phyloP scores from a whole-genome alignment of 768 basidiomycete genomes.

The Tulasnella sp. region DNA sequence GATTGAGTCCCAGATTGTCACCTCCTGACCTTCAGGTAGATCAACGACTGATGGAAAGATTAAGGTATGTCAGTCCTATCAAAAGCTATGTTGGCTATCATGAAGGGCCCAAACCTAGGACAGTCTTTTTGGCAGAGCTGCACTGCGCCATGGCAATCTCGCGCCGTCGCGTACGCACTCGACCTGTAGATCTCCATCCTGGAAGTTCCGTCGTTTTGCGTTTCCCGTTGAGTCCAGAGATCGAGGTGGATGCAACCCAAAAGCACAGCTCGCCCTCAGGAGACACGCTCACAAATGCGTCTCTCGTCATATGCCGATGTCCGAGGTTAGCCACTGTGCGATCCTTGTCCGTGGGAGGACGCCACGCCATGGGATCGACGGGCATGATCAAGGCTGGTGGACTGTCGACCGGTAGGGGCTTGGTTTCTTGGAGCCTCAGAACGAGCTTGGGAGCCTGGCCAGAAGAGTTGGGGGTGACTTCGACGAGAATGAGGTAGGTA shows the following conservation, averaged over 20 bases:
- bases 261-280: constrained; percentile 71
- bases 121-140: constrained; percentile 87
- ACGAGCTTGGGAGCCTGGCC: constrained; percentile 22
- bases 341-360: constrained; percentile 21
- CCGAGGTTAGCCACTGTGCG: background rate
- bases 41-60: constrained; percentile 46
- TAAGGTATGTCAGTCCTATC: background rate
- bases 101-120: constrained; percentile 47
- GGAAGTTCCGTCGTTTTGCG: constrained; percentile 5
- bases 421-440: constrained; percentile 39
- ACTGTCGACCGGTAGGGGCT: constrained; percentile 40
- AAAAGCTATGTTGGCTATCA: background rate
- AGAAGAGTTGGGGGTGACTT: background rate
- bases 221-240: constrained; percentile 15
- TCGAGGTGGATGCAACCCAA: constrained; percentile 53
- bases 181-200: constrained; percentile 58
- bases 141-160: constrained; percentile 64
- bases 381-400: constrained; percentile 48
- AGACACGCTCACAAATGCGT: constrained; percentile 70
- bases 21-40: constrained; percentile 50
- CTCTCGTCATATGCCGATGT: constrained; percentile 35
- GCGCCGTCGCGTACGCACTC: constrained; percentile 56
- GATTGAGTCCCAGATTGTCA: constrained; percentile 94
- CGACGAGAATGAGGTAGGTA: background rate
- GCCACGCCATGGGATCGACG: constrained; percentile 86